These are phyloP conservation scores for Aspergillus haitiensis DNA, from an alignment of 495 filamentous ascomycete genomes.

Conservation along the genomic window DNA sequence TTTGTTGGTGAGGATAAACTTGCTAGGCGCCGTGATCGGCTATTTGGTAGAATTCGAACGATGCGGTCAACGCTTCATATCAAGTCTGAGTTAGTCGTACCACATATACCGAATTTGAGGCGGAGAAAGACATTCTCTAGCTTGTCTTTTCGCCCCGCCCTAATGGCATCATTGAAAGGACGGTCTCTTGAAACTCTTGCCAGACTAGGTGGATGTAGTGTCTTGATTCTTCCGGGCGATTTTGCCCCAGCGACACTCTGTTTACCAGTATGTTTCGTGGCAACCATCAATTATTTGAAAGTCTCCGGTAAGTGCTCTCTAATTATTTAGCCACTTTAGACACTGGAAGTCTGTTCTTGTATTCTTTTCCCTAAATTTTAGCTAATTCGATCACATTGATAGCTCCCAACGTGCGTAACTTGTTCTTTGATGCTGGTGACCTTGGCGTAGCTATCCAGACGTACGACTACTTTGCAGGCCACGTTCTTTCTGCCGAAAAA, in stretches of 20 bases:
- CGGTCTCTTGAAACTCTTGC: constrained; percentile 63
- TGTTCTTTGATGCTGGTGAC: constrained; percentile 40
- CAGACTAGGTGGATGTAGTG: constrained; percentile 70
- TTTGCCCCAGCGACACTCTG: constrained; percentile 63
- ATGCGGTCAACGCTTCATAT: constrained; percentile 36
- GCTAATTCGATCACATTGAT: constrained; percentile 5
- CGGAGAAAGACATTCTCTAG: constrained; percentile 41
- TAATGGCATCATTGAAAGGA: constrained; percentile 59
- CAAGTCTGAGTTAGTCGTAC: constrained; percentile 43
- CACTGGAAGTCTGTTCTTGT: too few species aligned
- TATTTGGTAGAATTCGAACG: constrained; percentile 35
- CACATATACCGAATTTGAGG: constrained; percentile 53
- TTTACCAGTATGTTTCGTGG: constrained; percentile 74
- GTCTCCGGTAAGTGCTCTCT: constrained; percentile 57
- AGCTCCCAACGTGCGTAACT: constrained; percentile 28
- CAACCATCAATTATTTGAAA: constrained; percentile 63
- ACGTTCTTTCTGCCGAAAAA: constrained; percentile 38
- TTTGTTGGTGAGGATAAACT: constrained; percentile 4
- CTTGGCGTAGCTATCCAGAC: constrained; percentile 32
- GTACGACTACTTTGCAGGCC: constrained; percentile 42
- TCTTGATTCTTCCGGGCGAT: constrained; percentile 63
- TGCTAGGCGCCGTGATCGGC: constrained; percentile 22
- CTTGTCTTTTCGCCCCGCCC: constrained; percentile 34
- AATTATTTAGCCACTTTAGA: too few species aligned
- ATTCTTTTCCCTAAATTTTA: neutral